A percentile compares a stretch with the other conserved stretches of the same genome.
phyloP scores from a whole-genome alignment of 495 filamentous ascomycete genomes.

The Aspergillus carlsbadensis region DNA sequence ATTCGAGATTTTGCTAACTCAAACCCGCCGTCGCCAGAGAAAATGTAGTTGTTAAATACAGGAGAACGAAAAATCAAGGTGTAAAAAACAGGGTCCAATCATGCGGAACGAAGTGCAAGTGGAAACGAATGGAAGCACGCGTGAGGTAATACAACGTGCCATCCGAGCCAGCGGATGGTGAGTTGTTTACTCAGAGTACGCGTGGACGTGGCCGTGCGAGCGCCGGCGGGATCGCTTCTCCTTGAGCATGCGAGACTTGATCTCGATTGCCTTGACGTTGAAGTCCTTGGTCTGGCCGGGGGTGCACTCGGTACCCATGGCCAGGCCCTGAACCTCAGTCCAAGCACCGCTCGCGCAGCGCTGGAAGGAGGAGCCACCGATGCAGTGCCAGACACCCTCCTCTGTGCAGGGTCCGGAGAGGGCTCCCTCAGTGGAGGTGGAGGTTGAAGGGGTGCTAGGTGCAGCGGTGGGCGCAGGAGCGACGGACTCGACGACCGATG shows the following conservation, averaged over 20 bases:
- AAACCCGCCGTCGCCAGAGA: background rate
- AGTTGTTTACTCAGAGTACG: constrained; percentile 12
- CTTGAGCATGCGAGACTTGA: constrained; percentile 30
- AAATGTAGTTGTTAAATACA: constrained; percentile 7
- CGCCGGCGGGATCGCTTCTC: constrained; percentile 37
- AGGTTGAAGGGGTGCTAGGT: constrained; percentile 2
- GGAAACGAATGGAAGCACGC: constrained; percentile 14
- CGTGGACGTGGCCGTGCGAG: constrained; percentile 22
- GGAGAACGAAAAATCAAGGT: constrained; percentile 17
- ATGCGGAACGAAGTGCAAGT: background rate
- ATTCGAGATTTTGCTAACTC: constrained; percentile 1
- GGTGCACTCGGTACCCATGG: constrained; percentile 59
- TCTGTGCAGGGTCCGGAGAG: constrained; percentile 39
- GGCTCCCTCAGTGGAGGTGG: constrained; percentile 20
- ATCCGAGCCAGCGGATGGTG: constrained; percentile 4
- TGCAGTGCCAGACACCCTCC: constrained; percentile 62
- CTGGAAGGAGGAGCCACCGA: constrained; percentile 55
- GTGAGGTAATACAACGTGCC: constrained; percentile 1
- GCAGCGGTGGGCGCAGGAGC: constrained; percentile 12
- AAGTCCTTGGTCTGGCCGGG: constrained; percentile 50
- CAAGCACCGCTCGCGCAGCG: constrained; percentile 64
- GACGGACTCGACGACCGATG: constrained; percentile 2
- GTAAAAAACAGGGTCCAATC: constrained; percentile 14
- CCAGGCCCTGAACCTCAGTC: constrained; percentile 52
- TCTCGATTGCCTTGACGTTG: constrained; percentile 25